These are phyloP conservation scores for Alternaria sp. DNA, from an alignment of 2,329 filamentous ascomycete species.

Conservation along the genomic window DNA sequence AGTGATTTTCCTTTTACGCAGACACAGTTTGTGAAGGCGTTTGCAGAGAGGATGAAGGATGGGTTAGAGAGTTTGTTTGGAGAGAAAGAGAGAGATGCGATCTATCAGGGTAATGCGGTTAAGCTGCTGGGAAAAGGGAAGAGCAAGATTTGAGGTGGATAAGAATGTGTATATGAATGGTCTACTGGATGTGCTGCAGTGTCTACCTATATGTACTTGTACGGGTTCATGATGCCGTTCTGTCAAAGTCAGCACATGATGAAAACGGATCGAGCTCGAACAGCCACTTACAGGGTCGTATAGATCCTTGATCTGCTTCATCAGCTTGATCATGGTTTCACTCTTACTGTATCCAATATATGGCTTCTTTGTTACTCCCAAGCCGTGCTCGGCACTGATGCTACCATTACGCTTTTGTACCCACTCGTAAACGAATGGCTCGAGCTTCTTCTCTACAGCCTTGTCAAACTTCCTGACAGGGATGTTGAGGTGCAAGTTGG, in stretches of 20 bases:
- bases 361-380: constrained; percentile 94
- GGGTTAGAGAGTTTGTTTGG: constrained; percentile 49
- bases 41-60: constrained; percentile 52
- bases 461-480: constrained; percentile 83
- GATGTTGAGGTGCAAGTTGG: constrained; percentile 93
- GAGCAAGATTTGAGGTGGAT: not conserved
- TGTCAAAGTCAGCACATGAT: constrained; percentile 48
- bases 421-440: constrained; percentile 99
- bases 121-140: constrained; percentile 31
- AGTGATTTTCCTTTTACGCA: constrained; percentile 61
- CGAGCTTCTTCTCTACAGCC: constrained; percentile 82
- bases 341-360: constrained; percentile 93
- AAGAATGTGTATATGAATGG: not conserved
- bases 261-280: not conserved
- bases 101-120: constrained; percentile 51
- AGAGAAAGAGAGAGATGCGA: constrained; percentile 41
- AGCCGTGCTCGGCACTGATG: constrained; percentile 94
- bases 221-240: constrained; percentile 99
- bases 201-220: constrained; percentile 79
- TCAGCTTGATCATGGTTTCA: constrained; percentile 83
- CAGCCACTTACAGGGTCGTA: constrained; percentile 85
- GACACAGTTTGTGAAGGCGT: constrained; percentile 42
- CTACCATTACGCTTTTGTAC: constrained; percentile 85
- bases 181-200: not conserved
- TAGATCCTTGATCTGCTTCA: constrained; percentile 92